Percentiles rank a stretch among this genome's conserved stretches.
Evolutionary conservation across 106 monocot species (phyloP).

Genomic region (Agapanthus africanus): DNA sequence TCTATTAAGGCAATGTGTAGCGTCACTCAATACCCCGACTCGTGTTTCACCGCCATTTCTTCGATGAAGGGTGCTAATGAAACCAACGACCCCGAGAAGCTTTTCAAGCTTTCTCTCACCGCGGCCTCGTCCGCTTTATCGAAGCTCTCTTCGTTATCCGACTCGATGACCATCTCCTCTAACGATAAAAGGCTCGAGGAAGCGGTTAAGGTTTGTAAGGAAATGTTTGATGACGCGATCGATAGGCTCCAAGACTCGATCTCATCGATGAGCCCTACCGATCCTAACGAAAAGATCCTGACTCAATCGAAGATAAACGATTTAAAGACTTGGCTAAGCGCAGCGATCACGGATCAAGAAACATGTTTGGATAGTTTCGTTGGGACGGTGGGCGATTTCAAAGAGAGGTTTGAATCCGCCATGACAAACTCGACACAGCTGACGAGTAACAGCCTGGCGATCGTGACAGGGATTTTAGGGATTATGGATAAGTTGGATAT

Average conservation of each 20-base stretch:
- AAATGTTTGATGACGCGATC: slow-evolving; percentile 36
- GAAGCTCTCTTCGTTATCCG: slow-evolving; percentile 13
- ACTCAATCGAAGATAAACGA: slow-evolving; percentile 27
- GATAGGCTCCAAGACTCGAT: slow-evolving; percentile 33
- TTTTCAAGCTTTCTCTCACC: slow-evolving; percentile 53
- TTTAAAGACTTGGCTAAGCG: slow-evolving; percentile 41
- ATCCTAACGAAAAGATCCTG: no score
- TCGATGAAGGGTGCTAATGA: slow-evolving; percentile 23
- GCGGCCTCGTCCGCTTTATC: slow-evolving; percentile 27
- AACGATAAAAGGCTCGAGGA: slow-evolving; percentile 23
- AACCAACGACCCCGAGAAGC: slow-evolving; percentile 37
- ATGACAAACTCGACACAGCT: slow-evolving; percentile 37
- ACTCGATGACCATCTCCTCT: slow-evolving; percentile 6
- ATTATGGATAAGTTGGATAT: slow-evolving; percentile 19
- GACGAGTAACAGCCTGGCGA: slow-evolving; percentile 46
- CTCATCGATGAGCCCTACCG: neutral
- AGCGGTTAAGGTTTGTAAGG: slow-evolving; percentile 40
- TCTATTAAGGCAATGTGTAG: slow-evolving; percentile 54
- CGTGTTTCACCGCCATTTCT: slow-evolving; percentile 53
- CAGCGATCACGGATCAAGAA: slow-evolving; percentile 32
- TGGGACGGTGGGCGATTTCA: slow-evolving; percentile 18
- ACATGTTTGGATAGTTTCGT: slow-evolving; percentile 49
- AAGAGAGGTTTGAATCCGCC: slow-evolving; percentile 26
- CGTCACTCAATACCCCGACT: slow-evolving; percentile 40
- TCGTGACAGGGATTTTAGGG: slow-evolving; percentile 21